Evolutionary conservation across 2,329 filamentous ascomycete species (phyloP).

Genomic region (Penicillium freii): DNA sequence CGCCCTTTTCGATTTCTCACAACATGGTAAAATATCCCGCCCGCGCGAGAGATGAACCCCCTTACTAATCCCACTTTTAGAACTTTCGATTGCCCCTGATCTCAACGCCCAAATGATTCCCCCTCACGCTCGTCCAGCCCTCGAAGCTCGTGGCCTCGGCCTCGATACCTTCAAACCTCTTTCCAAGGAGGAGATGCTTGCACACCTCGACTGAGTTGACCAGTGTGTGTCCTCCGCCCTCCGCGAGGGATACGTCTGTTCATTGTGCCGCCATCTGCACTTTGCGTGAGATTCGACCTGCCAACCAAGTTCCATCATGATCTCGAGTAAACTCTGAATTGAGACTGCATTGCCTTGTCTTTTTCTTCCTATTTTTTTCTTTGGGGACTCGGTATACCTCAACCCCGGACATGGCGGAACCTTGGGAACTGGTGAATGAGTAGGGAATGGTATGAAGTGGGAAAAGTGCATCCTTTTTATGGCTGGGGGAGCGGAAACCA

Average conservation of each 20-base stretch:
- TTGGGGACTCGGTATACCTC: conserved; percentile 12
- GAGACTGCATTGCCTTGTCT: conserved; percentile 29
- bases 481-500: conserved; percentile 24
- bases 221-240: conserved; percentile 30
- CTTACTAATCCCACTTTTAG: conserved; percentile 49
- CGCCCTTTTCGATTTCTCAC: conserved; percentile 86
- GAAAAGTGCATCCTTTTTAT: conserved; percentile 23
- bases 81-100: conserved; percentile 90
- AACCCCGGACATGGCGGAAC: neutral
- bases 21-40: conserved; percentile 67
- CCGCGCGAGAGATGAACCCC: neutral
- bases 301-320: conserved; percentile 17
- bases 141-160: conserved; percentile 78
- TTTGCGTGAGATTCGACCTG: conserved; percentile 23
- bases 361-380: conserved; percentile 6
- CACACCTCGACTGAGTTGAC: conserved; percentile 80
- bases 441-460: conserved; percentile 12
- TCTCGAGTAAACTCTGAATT: conserved; percentile 29
- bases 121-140: conserved; percentile 69
- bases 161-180: conserved; percentile 92
- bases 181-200: conserved; percentile 94
- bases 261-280: conserved; percentile 36
- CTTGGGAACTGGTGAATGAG: neutral
- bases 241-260: conserved; percentile 39
- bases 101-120: conserved; percentile 89